A percentile compares a stretch with the other conserved stretches of the same genome.
These are phyloP conservation scores for Ustulina deusta DNA, from an alignment of 2,329 filamentous ascomycete species.

Conservation along the genomic window DNA sequence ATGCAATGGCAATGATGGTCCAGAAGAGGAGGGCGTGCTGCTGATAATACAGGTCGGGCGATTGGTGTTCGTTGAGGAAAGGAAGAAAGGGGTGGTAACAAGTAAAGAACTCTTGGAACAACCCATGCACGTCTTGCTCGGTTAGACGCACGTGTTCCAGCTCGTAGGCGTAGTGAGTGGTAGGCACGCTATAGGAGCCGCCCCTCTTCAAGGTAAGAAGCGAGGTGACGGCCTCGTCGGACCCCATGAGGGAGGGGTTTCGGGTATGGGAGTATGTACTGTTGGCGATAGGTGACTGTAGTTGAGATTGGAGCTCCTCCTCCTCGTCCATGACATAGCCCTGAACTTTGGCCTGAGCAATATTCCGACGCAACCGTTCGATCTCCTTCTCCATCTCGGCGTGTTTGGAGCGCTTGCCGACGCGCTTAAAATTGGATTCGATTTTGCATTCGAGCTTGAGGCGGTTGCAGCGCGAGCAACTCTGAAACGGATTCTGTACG, in stretches of 20 bases:
- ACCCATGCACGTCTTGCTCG: conserved; percentile 70
- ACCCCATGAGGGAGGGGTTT: conserved; percentile 74
- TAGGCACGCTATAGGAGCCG: conserved; percentile 69
- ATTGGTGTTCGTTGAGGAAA: conserved; percentile 74
- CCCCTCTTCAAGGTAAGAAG: conserved; percentile 74
- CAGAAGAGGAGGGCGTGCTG: conserved; percentile 88
- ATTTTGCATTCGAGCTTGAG: conserved; percentile 87
- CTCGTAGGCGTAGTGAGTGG: conserved; percentile 68
- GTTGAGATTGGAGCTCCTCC: conserved; percentile 65
- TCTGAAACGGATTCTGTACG: conserved; percentile 81
- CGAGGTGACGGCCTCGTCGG: conserved; percentile 75
- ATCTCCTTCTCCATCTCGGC: conserved; percentile 90
- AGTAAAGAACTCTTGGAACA: conserved; percentile 81
- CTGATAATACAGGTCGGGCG: conserved; percentile 79
- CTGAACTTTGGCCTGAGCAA: conserved; percentile 70
- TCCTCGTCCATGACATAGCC: conserved; percentile 68
- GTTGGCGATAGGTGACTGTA: conserved; percentile 70
- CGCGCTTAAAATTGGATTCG: conserved; percentile 87
- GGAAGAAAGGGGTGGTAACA: conserved; percentile 83
- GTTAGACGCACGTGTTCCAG: conserved; percentile 73
- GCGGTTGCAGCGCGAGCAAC: conserved; percentile 81
- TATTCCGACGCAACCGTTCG: conserved; percentile 72
- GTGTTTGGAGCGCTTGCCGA: conserved; percentile 84
- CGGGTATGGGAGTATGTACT: conserved; percentile 69
- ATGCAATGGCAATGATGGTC: conserved; percentile 81